Evolutionary conservation across 108 stramenopile species (phyloP), one percentile per base, ranked within the genome.

Genomic region (Poteriospumella lacustris): DNA sequence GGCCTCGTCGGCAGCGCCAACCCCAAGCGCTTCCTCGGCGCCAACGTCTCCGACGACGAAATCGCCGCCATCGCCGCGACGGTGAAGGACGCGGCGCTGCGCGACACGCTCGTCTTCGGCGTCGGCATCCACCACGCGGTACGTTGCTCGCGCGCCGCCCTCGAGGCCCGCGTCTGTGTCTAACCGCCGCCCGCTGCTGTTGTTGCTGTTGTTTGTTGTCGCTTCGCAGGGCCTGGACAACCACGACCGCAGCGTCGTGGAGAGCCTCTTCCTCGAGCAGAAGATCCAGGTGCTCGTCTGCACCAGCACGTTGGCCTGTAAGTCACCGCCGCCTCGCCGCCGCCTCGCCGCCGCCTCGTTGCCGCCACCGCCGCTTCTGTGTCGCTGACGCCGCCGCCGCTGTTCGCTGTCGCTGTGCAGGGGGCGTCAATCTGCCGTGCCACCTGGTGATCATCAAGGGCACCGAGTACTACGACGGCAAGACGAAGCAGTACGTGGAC

Each of bases 111-210:
- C 33, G 81, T 90, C 0, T 99, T 97, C 81, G 98, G 98, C 9
- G 90, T 99, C 59, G 98, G 96, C 24, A 87, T 99, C 1, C 98
- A 99, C 80, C 98, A 99, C 81, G 98, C 97, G 31, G 98, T n/a
- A n/a, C n/a, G n/a, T n/a, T n/a, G n/a, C n/a, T n/a, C n/a, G n/a
- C n/a, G n/a, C n/a, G n/a, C n/a, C n/a, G n/a, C n/a, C n/a, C n/a
- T n/a, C n/a, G n/a, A n/a, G n/a, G n/a, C n/a, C n/a, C n/a, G n/a
- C n/a, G n/a, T n/a, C n/a, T n/a, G n/a, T n/a, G n/a, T n/a, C n/a
- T n/a, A n/a, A n/a, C n/a, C n/a, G n/a, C n/a, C n/a, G n/a, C n/a
- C n/a, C n/a, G n/a, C n/a, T n/a, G n/a, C n/a, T n/a, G n/a, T n/a
- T n/a, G n/a, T n/a, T n/a, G n/a, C n/a, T n/a, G n/a, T n/a, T n/a